These are phyloP conservation scores for Starmerella davenportii DNA, from an alignment of 805 yeast species.

Conservation along the genomic window DNA sequence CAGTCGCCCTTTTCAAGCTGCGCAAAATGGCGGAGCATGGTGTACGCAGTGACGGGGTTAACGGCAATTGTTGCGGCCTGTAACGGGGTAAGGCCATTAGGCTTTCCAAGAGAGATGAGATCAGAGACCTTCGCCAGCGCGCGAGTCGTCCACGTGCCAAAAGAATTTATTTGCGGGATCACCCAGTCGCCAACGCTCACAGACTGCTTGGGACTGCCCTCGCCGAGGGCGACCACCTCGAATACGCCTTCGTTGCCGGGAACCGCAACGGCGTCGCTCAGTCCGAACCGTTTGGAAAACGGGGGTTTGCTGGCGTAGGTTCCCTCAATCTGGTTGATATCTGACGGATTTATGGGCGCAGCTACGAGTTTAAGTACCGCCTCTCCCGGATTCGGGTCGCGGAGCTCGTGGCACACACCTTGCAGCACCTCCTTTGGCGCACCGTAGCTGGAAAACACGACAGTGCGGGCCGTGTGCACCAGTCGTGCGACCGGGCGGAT, in stretches of 20 bases:
- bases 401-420: slow-evolving; percentile 24
- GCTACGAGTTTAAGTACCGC: slow-evolving; percentile 56
- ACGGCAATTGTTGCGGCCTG: slow-evolving; percentile 77
- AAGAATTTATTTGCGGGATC: slow-evolving; percentile 55
- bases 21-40: slow-evolving; percentile 58
- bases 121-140: slow-evolving; percentile 36
- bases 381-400: slow-evolving; percentile 22
- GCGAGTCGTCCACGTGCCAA: slow-evolving; percentile 89
- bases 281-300: slow-evolving; percentile 29
- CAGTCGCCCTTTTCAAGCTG: slow-evolving; percentile 53
- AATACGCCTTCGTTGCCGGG: slow-evolving; percentile 92
- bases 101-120: slow-evolving; percentile 40
- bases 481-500: slow-evolving; percentile 3
- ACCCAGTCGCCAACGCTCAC: slow-evolving; percentile 62
- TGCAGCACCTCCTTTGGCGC: slow-evolving; percentile 25
- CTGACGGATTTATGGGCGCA: slow-evolving; percentile 81
- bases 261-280: slow-evolving; percentile 53
- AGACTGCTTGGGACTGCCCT: slow-evolving; percentile 13
- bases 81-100: slow-evolving; percentile 23
- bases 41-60: slow-evolving; percentile 83
- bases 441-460: slow-evolving; percentile 52
- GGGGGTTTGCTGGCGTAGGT: slow-evolving; percentile 67
- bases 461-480: slow-evolving; percentile 25
- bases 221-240: slow-evolving; percentile 60
- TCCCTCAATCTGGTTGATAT: slow-evolving; percentile 70